Evolutionary conservation across 2,329 filamentous ascomycete species (phyloP), one percentile per base, ranked within the genome.

Genomic region (Sporothrix euskadiensis): DNA sequence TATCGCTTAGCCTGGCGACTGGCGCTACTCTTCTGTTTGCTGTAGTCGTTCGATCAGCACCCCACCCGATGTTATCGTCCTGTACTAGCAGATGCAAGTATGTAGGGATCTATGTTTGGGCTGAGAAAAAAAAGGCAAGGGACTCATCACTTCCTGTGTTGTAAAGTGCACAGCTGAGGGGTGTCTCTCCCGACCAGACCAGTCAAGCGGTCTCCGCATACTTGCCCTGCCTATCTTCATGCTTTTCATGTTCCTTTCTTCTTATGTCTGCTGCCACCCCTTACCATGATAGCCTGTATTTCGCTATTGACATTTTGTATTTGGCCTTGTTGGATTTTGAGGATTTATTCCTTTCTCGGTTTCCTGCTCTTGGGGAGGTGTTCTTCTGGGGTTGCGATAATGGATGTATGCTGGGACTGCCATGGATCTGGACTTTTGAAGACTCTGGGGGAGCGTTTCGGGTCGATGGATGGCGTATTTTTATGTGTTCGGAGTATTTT

Each of bases 1-100:
- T 65, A 44, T 65, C 35, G 44, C 59, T 44, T 44, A 65, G 59
- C 59, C 59, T 44, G 59, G 59, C 59, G 59, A 65, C 59, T 65
- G 59, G 59, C 59, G 59, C 59, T 65, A 26, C 22, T 16, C 44
- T 65, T 10, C 4, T 35, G 1, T n/a, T 44, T 65, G 32, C 16
- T 16, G 35, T 9, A 44, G 59, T 9, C 26, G 35, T n/a, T 6
- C 12, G 9, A n/a, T 41, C n/a, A 44, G 35, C 59, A 65, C n/a
- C 19, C n/a, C 39, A 44, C 39, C 12, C n/a, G 5, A 65, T 14
- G 14, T 10, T 14, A 26, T 10, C n/a, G 9, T 44, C 22, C 10
- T 65, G 35, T 65, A 44, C 10, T 35, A 3, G 59, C 39, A 44
- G 12, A 65, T 16, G 1, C 10, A 26, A 44, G n/a, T 14, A 8